phyloP scores from a whole-genome alignment of 2,329 filamentous ascomycete species.

The Monilinia laxa region DNA sequence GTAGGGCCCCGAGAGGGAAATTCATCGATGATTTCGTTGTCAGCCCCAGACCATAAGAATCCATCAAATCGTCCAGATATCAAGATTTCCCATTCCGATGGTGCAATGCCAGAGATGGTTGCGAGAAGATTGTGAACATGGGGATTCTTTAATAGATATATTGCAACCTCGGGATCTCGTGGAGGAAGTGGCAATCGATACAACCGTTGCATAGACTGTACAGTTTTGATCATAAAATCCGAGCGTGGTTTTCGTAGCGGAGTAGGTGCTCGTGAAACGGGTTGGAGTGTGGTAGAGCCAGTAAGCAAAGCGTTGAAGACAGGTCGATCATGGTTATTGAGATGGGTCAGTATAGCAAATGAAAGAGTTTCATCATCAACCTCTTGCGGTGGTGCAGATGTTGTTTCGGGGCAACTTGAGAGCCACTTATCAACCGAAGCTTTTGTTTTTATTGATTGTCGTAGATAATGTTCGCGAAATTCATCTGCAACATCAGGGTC shows the following conservation, averaged over 20 bases:
- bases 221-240: slow-evolving; percentile 72
- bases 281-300: slow-evolving; percentile 54
- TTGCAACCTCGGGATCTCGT: slow-evolving; percentile 80
- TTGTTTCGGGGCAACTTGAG: slow-evolving; percentile 68
- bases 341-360: slow-evolving; percentile 89
- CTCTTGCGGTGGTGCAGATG: slow-evolving; percentile 76
- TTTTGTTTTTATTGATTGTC: slow-evolving; percentile 89
- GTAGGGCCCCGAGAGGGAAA: slow-evolving; percentile 54
- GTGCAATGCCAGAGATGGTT: slow-evolving; percentile 82
- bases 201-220: slow-evolving; percentile 76
- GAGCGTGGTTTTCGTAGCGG: slow-evolving; percentile 65
- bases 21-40: slow-evolving; percentile 51
- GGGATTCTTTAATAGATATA: slow-evolving; percentile 82
- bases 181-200: slow-evolving; percentile 74
- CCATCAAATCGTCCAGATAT: slow-evolving; percentile 93
- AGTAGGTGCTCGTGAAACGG: slow-evolving; percentile 64
- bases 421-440: slow-evolving; percentile 91
- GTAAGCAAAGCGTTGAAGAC: slow-evolving; percentile 79
- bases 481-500: slow-evolving; percentile 94
- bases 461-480: slow-evolving; percentile 87
- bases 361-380: slow-evolving; percentile 92
- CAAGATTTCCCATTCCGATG: slow-evolving; percentile 94
- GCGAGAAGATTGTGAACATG: slow-evolving; percentile 81
- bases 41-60: slow-evolving; percentile 90
- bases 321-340: slow-evolving; percentile 72